These are phyloP conservation scores for Plasmodium malariae DNA, from an alignment of 169 alveolate species.

Conservation along the genomic window DNA sequence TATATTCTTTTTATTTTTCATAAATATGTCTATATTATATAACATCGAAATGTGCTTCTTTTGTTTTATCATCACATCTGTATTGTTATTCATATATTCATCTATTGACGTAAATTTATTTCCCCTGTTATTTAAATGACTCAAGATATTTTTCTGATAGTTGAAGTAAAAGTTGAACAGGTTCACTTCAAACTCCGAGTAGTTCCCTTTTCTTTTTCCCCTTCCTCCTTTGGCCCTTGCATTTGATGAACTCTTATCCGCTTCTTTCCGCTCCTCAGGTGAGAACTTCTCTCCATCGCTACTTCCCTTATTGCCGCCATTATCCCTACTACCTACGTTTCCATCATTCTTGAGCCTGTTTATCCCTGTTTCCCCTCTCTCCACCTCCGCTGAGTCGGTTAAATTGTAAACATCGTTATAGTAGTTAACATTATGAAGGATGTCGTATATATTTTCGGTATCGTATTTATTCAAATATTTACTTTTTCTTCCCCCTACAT, in stretches of 20 bases:
- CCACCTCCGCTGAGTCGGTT: not conserved
- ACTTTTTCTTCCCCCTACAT: not conserved
- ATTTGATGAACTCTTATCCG: too few relatives aligned
- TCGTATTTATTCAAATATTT: conserved; percentile 2
- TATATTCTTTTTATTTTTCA: conserved; percentile 62
- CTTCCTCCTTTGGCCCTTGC: not conserved
- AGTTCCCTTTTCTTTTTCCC: not conserved
- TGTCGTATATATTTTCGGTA: conserved; percentile 47
- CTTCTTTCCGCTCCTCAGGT: not conserved
- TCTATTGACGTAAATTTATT: conserved; percentile 64
- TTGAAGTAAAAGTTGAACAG: conserved; percentile 63
- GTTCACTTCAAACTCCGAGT: conserved; percentile 17
- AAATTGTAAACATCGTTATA: conserved; percentile 60
- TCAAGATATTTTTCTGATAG: conserved; percentile 53
- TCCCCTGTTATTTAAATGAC: conserved; percentile 40
- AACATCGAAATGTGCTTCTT: conserved; percentile 60
- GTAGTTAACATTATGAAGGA: conserved; percentile 39
- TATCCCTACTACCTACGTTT: too few relatives aligned
- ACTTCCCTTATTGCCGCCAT: too few relatives aligned
- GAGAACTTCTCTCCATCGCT: not conserved
- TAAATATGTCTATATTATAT: conserved; percentile 59
- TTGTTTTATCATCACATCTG: conserved; percentile 54
- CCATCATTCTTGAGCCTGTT: too few relatives aligned
- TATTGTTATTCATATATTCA: conserved; percentile 40
- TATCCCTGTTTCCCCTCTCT: not conserved